Conservation (phyloP, 345 rosid species). For the Lagerstroemia speciosa region DNA sequence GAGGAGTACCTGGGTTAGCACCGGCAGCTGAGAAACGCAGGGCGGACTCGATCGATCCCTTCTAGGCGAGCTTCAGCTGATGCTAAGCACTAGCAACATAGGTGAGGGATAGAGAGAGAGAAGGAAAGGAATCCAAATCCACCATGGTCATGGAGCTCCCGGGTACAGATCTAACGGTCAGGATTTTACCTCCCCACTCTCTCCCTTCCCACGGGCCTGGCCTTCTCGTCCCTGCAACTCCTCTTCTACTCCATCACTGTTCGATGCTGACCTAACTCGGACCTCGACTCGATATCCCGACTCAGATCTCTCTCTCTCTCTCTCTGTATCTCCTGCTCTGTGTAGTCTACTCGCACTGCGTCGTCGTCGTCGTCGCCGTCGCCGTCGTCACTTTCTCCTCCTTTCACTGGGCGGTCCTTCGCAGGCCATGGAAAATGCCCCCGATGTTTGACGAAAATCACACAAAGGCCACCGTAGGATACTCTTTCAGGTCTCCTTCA, state of each 20-base stretch:
- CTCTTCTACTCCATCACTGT: constrained; percentile 5
- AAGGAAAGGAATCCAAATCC: constrained; percentile 6
- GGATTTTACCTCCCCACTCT: neutral
- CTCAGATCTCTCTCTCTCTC: constrained; percentile 13
- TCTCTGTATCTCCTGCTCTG: constrained; percentile 4
- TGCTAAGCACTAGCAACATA: neutral
- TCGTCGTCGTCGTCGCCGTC: neutral
- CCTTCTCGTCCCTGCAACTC: neutral
- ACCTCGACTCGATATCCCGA: constrained; percentile 16
- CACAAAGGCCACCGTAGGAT: neutral
- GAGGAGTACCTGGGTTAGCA: constrained; percentile 1
- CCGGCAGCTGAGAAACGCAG: neutral
- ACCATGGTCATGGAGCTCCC: constrained; percentile 2
- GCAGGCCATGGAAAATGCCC: neutral
- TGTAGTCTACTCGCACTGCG: neutral
- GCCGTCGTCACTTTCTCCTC: neutral
- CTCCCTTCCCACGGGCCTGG: constrained; percentile 1
- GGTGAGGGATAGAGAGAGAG: neutral
- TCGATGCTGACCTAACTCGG: constrained; percentile 18
- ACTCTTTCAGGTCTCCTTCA: neutral
- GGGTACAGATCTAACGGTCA: constrained; percentile 13
- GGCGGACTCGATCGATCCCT: neutral
- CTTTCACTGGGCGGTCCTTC: neutral
- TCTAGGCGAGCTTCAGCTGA: constrained; percentile 3
- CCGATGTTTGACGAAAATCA: neutral